Percentiles rank a stretch among this genome's conserved stretches.
Conservation (phyloP, 1,284 basidiomycete species). For the Cutaneotrichosporon sp. region DNA sequence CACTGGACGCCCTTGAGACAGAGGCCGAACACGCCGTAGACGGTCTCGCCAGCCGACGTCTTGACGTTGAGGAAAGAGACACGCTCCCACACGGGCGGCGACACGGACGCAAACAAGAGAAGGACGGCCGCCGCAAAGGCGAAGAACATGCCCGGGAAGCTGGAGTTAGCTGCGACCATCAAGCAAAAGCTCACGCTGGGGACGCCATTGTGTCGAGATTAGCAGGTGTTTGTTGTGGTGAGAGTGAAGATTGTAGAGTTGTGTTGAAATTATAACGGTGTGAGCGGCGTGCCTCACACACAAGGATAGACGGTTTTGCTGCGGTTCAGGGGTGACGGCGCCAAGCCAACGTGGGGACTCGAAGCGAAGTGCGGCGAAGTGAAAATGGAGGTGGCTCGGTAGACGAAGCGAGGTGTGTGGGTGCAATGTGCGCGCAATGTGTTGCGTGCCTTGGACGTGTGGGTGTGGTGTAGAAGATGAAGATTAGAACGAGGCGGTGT, state of each 20-base stretch:
- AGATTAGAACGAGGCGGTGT: too few species aligned
- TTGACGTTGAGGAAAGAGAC: constrained; percentile 63
- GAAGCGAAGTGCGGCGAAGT: too few species aligned
- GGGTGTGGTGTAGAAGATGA: too few species aligned
- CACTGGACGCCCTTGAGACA: constrained; percentile 55
- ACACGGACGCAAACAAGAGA: constrained; percentile 46
- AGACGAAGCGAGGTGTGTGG: too few species aligned
- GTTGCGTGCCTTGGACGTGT: too few species aligned
- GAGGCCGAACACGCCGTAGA: constrained; percentile 72
- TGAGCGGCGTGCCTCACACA: neutral
- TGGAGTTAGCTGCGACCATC: neutral
- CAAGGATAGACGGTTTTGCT: too few species aligned
- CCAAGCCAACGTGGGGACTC: too few species aligned
- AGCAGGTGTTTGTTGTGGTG: neutral
- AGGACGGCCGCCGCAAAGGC: constrained; percentile 30
- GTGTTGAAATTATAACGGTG: neutral
- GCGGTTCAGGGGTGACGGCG: too few species aligned
- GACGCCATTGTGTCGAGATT: neutral
- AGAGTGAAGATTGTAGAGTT: neutral
- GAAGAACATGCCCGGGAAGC: constrained; percentile 24
- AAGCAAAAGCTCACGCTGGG: neutral
- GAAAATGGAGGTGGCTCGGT: too few species aligned
- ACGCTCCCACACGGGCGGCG: constrained; percentile 64
- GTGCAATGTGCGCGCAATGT: too few species aligned
- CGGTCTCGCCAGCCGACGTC: constrained; percentile 43